Base-by-base conservation (phyloP, 2,329 filamentous ascomycete genomes). In the Ampelomyces quisqualis region DNA sequence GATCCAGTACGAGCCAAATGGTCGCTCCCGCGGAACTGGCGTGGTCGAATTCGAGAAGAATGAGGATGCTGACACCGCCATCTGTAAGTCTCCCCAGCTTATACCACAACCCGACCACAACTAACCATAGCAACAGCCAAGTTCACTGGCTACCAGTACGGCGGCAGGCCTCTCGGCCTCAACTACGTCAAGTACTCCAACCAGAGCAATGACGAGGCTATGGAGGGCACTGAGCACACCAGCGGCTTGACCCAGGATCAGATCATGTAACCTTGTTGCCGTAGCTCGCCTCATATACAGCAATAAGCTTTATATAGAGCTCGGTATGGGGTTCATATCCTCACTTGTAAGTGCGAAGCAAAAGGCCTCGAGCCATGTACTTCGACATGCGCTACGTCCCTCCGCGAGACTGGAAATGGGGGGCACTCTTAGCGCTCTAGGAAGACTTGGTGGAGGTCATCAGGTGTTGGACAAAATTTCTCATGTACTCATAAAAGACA, bases 101-200 rank as follows among this genome's bases (percentile, higher is more conserved):
- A 15, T n/a, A 2, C 18, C n/a, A 8, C 5, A 17, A 21, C 19
- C 7, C 13, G 8, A 5, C 15, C n/a, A n/a, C 8, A 6, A 33
- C 59, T 70, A 60, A 67, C 52, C 58, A 7, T 30, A 49, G 26
- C 35, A 18, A 30, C 55, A 82, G 81, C 88, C 62, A 98, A 98
- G 70, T 98, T 98, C 75, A 91, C 93, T 57, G 90, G 90, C 41
- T 98, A 98, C 67, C 88, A 95, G 68, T 98, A 98, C 62, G 93
- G 93, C 53, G 90, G 90, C 40, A 89, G 93, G 55, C 93, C 93
- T 58, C 83, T 98, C 46, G 90, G 90, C 43, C 78, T 98, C 62
- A 91, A 85, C 68, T 97, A 88, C 64, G 91, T 96, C 75, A 94
- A 93, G 71, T 97, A 97, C 71, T 76, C 88, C 53, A 91, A 85